Conservation (phyloP, 257 asterid species). For the Henckelia pumila region DNA sequence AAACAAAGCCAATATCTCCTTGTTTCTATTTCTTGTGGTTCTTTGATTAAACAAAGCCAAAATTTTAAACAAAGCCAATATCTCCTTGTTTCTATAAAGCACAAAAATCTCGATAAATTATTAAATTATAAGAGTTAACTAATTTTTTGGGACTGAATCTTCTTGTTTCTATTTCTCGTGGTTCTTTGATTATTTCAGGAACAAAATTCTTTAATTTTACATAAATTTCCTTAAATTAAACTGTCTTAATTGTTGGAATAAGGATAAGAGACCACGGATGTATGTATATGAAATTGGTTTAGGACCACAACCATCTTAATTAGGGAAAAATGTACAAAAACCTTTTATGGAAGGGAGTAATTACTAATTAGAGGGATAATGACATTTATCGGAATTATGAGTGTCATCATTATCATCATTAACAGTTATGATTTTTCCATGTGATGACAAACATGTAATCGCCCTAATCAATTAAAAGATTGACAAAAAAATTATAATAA, state of each 20-base stretch:
- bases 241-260: slow-evolving; percentile 4
- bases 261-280: slow-evolving; percentile 11
- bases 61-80: no score
- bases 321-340: slow-evolving; percentile 3
- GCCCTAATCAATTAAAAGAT: neutral
- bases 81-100: no score
- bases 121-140: no score
- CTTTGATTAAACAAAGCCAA: no score
- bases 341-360: neutral
- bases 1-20: no score
- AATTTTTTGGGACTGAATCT: no score
- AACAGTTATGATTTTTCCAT: neutral
- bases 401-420: neutral
- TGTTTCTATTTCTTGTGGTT: no score
- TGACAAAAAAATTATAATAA: neutral
- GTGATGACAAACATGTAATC: neutral
- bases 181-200: no score
- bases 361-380: neutral
- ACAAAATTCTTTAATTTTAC: neutral
- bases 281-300: slow-evolving; percentile 15
- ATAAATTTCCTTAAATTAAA: neutral
- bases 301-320: slow-evolving; percentile 25
- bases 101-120: no score
- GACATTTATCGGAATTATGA: neutral
- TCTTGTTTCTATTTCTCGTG: no score